A percentile compares a stretch with the other conserved stretches of the same genome.
These are phyloP conservation scores for Nannochloropsis oceanica DNA, from an alignment of 108 stramenopile species.

Conservation along the genomic window DNA sequence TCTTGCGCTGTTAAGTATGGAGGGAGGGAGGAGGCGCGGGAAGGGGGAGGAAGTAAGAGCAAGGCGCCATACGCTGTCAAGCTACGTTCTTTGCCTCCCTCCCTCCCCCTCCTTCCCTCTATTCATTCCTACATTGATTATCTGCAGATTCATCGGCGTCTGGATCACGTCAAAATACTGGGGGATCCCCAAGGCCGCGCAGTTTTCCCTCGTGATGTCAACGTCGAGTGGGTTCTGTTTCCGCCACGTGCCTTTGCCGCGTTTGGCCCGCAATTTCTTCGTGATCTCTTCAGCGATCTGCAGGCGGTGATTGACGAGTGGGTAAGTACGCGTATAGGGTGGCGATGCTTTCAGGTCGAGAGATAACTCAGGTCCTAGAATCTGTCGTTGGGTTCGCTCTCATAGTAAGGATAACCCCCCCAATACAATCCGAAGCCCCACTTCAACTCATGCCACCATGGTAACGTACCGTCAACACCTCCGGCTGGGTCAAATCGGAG, in stretches of 20 bases:
- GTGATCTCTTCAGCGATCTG: not conserved
- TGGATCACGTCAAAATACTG: not conserved
- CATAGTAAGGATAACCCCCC: too few relatives aligned
- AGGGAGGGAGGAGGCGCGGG: not conserved
- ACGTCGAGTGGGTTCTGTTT: not conserved
- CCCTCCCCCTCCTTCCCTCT: not conserved
- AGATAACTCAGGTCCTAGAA: too few relatives aligned
- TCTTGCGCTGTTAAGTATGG: not conserved
- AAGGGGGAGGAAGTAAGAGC: not conserved
- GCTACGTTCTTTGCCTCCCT: not conserved
- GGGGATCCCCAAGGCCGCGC: not conserved
- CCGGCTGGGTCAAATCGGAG: not conserved
- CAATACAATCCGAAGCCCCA: too few relatives aligned
- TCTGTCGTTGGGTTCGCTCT: too few relatives aligned
- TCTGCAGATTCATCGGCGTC: not conserved
- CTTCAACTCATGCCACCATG: too few relatives aligned
- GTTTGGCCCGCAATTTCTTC: not conserved
- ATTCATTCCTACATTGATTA: not conserved
- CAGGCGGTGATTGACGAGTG: not conserved
- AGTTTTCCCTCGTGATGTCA: not conserved
- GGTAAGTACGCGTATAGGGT: too few relatives aligned
- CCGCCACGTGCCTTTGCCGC: not conserved
- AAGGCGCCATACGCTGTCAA: not conserved
- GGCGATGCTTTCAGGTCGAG: too few relatives aligned
- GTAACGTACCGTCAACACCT: not conserved